These are phyloP conservation scores for Coemansia reversa DNA, from an alignment of 192 early-diverging fungal genomes.

Conservation along the genomic window DNA sequence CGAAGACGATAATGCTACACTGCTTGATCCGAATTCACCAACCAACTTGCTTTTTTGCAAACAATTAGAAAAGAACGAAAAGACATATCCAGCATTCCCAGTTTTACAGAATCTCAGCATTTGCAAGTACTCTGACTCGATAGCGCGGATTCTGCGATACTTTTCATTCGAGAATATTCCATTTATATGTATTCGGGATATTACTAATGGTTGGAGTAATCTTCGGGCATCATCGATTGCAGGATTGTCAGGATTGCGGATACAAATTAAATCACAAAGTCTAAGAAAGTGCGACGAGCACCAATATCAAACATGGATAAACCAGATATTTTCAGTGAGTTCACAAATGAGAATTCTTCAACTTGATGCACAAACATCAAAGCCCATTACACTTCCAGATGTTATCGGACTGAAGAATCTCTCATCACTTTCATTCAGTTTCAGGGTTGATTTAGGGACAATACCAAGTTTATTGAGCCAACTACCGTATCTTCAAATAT, in stretches of 20 bases:
- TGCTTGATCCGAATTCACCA: slow-evolving; percentile 10
- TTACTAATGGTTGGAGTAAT: slow-evolving; percentile 13
- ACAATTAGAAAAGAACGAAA: background rate
- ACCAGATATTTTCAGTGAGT: slow-evolving; percentile 31
- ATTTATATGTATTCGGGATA: slow-evolving; percentile 30
- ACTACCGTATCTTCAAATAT: slow-evolving; percentile 18
- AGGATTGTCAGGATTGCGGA: slow-evolving; percentile 16
- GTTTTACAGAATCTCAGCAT: slow-evolving; percentile 23
- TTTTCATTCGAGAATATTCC: slow-evolving; percentile 31
- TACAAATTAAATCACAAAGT: slow-evolving; percentile 8
- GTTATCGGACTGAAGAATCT: slow-evolving; percentile 33
- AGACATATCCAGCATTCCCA: slow-evolving; percentile 18
- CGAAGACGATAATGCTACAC: slow-evolving; percentile 8
- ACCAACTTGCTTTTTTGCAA: slow-evolving; percentile 9
- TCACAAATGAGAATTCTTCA: slow-evolving; percentile 27
- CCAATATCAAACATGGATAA: slow-evolving; percentile 35
- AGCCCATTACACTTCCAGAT: slow-evolving; percentile 31
- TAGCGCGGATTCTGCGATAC: slow-evolving; percentile 20
- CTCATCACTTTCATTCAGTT: slow-evolving; percentile 25
- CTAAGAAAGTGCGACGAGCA: slow-evolving; percentile 7
- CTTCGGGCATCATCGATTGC: slow-evolving; percentile 5
- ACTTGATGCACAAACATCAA: slow-evolving; percentile 22
- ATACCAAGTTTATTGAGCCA: slow-evolving; percentile 33
- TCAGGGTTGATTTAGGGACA: slow-evolving; percentile 34
- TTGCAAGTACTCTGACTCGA: slow-evolving; percentile 27